Evolutionary conservation across 129 eudicot species (phyloP).

Genomic region (Escallonia herrerae): DNA sequence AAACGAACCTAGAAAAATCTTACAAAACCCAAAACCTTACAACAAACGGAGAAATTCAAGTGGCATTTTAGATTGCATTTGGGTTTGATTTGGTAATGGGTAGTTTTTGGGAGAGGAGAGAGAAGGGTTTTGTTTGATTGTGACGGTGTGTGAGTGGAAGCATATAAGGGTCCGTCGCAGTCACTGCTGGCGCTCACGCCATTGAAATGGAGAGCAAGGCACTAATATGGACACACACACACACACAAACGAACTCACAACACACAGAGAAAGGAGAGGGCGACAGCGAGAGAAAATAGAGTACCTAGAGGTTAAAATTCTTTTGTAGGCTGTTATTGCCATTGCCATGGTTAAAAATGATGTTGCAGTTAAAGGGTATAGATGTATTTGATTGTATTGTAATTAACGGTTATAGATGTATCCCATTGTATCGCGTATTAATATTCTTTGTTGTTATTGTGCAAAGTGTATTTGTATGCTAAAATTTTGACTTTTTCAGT

Average conservation of each 20-base stretch:
- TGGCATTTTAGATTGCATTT: neutral
- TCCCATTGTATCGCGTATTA: too few species aligned
- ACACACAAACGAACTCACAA: too few species aligned
- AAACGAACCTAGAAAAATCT: neutral
- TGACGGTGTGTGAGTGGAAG: neutral
- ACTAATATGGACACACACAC: conserved; percentile 7
- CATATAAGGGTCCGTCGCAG: neutral
- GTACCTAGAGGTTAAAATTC: too few species aligned
- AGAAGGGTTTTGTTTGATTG: conserved; percentile 2
- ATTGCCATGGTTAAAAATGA: too few species aligned
- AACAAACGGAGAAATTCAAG: neutral
- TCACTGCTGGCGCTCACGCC: conserved; percentile 21
- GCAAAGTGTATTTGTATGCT: too few species aligned
- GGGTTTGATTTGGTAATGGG: neutral
- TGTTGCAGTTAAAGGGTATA: too few species aligned
- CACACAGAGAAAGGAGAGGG: neutral
- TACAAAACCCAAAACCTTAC: neutral
- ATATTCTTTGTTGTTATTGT: too few species aligned
- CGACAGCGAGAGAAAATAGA: neutral
- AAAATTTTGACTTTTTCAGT: too few species aligned
- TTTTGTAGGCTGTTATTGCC: too few species aligned
- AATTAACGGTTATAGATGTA: too few species aligned
- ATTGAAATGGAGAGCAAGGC: conserved; percentile 21
- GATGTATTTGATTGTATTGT: too few species aligned
- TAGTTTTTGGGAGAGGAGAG: neutral